Base-by-base conservation (phyloP, 768 basidiomycete genomes). In the Agaricus subrufescens region DNA sequence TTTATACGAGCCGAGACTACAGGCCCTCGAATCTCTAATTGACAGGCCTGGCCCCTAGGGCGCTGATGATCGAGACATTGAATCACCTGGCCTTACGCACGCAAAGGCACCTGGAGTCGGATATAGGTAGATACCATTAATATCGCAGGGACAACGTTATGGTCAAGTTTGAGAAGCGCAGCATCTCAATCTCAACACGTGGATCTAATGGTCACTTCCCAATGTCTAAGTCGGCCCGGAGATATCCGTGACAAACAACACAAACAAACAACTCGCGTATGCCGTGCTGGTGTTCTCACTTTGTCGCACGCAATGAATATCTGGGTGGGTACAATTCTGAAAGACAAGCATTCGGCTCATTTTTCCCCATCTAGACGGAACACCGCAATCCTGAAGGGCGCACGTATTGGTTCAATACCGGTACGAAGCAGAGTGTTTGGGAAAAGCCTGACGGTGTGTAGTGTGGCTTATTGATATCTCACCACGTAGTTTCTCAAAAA, bases 391-490 rank as follows among this genome's bases (percentile, higher is more conserved):
- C 91, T 1, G 96, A 97, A 66, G 94, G 94, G n/a, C 79, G 94
- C n/a, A 93, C 91, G 0, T 98, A 98, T 66, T 98, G 95, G 95
- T 94, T 94, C 72, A 94, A 97, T 67, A 85, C 91, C 0, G 80
- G 77, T 9, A 91, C 89, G 3, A 85, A 87, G 64, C 90, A 92
- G 63, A 96, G 94, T 66, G 93, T 95, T 51, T 98, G 95, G 96
- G 95, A 98, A 73, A 99, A 98, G 68, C 97, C 97, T 58, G 91
- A 95, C 69, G 91, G 90, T 90, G 63, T 63, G 80, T 64, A 19
- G 49, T 34, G n/a, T 14, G 31, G n/a, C 52, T 40, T 39, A 39
- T 37, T 37, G 6, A 15, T 10, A 31, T 31, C 31, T 31, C 27
- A 25, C n/a, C 48, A 25, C 47, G 11, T 26, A 26, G 26, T 27